Base-by-base conservation (phyloP, 768 basidiomycete genomes). In the Leccinum arenicola region DNA sequence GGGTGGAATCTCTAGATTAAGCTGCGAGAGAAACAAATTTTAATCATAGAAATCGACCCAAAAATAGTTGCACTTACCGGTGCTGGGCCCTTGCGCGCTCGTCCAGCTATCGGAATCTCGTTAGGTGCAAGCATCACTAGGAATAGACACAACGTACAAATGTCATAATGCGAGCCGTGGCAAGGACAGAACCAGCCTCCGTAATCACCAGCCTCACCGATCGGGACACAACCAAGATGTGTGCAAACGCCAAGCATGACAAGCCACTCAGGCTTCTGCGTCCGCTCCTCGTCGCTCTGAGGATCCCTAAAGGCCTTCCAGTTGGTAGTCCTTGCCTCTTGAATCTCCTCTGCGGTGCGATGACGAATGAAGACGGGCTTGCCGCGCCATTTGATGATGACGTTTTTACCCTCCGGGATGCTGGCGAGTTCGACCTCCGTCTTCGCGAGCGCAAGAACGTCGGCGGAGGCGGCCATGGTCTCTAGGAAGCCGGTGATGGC, bases 181-280 rank as follows among this genome's bases (percentile, higher is more conserved):
- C 96, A 98, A 54, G 95, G 95, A 82, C 95, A 96, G 87, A 96
- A 93, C 95, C 96, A 99, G 76, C 96, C 96, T 78, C 95, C 96
- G 72, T 81, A 98, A 76, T 98, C 96, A 74, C 94, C 95, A 63
- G 93, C 87, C 76, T 96, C 94, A 66, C 96, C 96, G 72, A 99
- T 97, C 61, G 96, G 96, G 50, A 99, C 96, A 78, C 96, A 98
- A 74, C 96, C 96, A 66, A 99, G 79, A 77, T 98, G 97, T 23
- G 97, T 98, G 86, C 95, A 95, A 58, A 95, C 91, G 63, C 91
- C 91, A 54, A 91, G 76, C 89, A 92, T 90, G 68, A 95, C 88
- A 63, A 91, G 82, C 96, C 96, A 98, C 76, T 98, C 95, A 27
- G 95, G 95, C 77, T 89, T 88, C 86, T 98, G 89, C 57, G 88